Evolutionary conservation across 1,284 basidiomycete species (phyloP), one percentile per base, ranked within the genome.

Genomic region (Trichosporon coremiiforme): DNA sequence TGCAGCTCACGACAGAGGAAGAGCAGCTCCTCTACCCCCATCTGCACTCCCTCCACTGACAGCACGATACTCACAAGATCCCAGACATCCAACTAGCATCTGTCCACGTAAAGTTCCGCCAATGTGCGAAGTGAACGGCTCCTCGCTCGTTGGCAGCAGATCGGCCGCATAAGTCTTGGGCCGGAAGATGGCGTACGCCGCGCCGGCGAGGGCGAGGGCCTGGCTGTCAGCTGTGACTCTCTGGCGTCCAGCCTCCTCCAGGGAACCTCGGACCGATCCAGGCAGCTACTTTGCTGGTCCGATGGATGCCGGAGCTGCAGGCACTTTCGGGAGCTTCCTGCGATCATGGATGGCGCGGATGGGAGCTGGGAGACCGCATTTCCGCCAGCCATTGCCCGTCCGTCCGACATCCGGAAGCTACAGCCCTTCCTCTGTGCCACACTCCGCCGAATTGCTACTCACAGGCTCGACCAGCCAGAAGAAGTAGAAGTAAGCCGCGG

Each of bases 81-180:
- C 84, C n/a, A 85, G 75, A 45, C 80, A 79, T 0, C 79, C 75
- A 3, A 81, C 74, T 0, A 84, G 73, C 66, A 82, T 75, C 35
- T 78, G 71, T 0, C 81, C 83, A 22, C 83, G 74, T 5, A 79
- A 72, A 0, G 78, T 78, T 15, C 55, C 41, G 1, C 77, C 77
- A 4, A 81, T 72, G 0, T 66, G 66, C 1, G 68, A 64, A 0
- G 77, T 76, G 17, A 73, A 68, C 13, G 66, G 41, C 68, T 81
- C 77, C 0, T 82, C 65, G 4, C 66, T 64, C 2, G 36, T 12
- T 0, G 83, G 82, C 2, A 84, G 68, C 13, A 83, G 76, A n/a
- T 78, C 72, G 13, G 69, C 29, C 10, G 77, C 80, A 67, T 84
- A 85, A 22, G 70, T 60, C 4, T 70, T 57, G 0, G 84, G 80